Base-by-base conservation (phyloP, 2,329 filamentous ascomycete genomes). In the Talaromyces islandicus region DNA sequence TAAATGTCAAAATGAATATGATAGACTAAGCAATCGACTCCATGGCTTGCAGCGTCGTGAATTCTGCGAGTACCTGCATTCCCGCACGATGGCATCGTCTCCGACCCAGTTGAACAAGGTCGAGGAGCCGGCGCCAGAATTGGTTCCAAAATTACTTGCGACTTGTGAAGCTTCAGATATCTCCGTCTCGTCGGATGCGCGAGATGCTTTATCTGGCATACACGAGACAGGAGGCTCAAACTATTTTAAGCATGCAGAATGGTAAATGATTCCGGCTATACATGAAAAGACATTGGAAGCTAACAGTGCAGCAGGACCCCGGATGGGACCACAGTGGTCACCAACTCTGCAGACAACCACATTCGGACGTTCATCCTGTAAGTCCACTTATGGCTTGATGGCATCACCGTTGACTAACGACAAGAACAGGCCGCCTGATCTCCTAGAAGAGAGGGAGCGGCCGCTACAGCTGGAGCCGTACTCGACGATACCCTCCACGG, bases 301-400 rank as follows among this genome's bases (percentile, higher is more conserved):
- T 65, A 24, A 61, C 50, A 58, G 29, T 6, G 19, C 17, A 43
- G 52, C 58, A 79, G 80, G 78, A 76, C 80, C 7, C 73, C 81
- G 17, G 85, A 87, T 68, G 85, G 85, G 7, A 85, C 82, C 1
- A 81, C 78, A 24, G 68, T 87, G 25, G 68, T 88, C 60, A 82
- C 83, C 2, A 79, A 80, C 46, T 81, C 77, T 60, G 78, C 76
- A 21, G 78, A 83, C 63, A 75, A 82, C 56, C 69, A 73, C 60
- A 74, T 83, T n/a, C 76, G 81, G 65, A 80, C 80, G 0, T 85
- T 81, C 66, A 75, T 85, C 7, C 67, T 86, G 73, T 84, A 72
- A 69, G 74, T 69, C 32, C 4, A 10, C 51, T 14, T 6, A 12
- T n/a, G 2, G 4, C 9, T 2, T n/a, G 6, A 10, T 29, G 53